phyloP scores from a whole-genome alignment of 78 protist species.

The Dictyostelium purpureum region DNA sequence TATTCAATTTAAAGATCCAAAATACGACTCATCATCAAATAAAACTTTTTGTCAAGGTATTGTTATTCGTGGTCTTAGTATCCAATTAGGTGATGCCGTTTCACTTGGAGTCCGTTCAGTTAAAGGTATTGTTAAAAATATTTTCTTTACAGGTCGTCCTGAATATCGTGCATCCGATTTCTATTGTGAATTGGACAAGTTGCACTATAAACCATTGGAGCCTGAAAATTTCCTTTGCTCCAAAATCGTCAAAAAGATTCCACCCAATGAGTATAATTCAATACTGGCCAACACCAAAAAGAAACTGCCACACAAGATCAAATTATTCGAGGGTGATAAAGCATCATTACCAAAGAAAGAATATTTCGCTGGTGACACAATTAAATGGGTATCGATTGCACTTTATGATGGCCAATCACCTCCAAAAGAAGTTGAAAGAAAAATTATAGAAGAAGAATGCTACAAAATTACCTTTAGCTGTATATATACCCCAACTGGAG shows the following conservation, averaged over 20 bases:
- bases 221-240: neutral
- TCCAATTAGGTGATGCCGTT: neutral
- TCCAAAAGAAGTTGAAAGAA: constrained; percentile 52
- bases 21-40: constrained; percentile 8
- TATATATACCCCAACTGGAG: neutral
- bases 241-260: neutral
- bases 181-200: neutral
- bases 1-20: constrained; percentile 27
- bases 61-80: constrained; percentile 9
- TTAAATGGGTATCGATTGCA: constrained; percentile 24
- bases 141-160: constrained; percentile 36
- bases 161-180: constrained; percentile 24
- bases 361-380: constrained; percentile 27
- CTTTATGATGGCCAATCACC: constrained; percentile 23
- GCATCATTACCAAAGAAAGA: constrained; percentile 12
- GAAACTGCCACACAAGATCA: constrained; percentile 27
- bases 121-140: constrained; percentile 13
- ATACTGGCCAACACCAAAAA: neutral
- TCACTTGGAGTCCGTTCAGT: neutral
- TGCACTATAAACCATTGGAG: constrained; percentile 27
- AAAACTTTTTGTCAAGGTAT: constrained; percentile 34
- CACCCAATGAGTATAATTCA: neutral
- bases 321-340: constrained; percentile 63
- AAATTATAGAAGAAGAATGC: constrained; percentile 15
- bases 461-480: neutral